Percentiles rank a stretch among this genome's conserved stretches.
Conservation (phyloP, 768 basidiomycete species). For the Leccinum aurantiacum region DNA sequence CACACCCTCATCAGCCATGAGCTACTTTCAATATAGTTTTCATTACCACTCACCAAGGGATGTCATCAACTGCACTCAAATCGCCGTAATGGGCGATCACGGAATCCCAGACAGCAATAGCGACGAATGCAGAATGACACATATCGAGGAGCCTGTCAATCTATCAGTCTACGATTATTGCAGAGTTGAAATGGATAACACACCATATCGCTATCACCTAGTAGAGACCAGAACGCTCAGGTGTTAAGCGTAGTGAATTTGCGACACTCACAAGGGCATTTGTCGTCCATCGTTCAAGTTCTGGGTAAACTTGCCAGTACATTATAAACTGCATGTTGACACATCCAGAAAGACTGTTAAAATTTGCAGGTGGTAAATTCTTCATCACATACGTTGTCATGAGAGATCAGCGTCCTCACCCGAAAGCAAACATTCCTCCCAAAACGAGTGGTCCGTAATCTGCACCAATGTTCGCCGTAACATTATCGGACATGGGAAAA, state of each 20-base stretch:
- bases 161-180: neutral
- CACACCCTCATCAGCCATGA: neutral
- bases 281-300: conserved; percentile 15
- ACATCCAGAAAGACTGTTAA: conserved; percentile 21
- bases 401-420: conserved; percentile 4
- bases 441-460: conserved; percentile 23
- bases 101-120: conserved; percentile 24
- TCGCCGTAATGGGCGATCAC: conserved; percentile 22
- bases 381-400: neutral
- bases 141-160: conserved; percentile 22
- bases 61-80: conserved; percentile 3
- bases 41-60: conserved; percentile 22
- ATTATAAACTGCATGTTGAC: conserved; percentile 25
- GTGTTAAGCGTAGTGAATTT: neutral
- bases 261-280: conserved; percentile 17
- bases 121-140: conserved; percentile 25
- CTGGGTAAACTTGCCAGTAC: conserved; percentile 20
- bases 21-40: neutral
- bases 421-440: conserved; percentile 26
- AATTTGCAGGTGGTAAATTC: neutral
- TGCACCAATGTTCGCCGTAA: neutral
- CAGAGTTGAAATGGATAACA: neutral
- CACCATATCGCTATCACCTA: conserved; percentile 25
- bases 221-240: neutral
- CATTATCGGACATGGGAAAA: conserved; percentile 4